Conservation (phyloP, 2,329 filamentous ascomycete genomes). For the Clarireedia monteithiana region DNA sequence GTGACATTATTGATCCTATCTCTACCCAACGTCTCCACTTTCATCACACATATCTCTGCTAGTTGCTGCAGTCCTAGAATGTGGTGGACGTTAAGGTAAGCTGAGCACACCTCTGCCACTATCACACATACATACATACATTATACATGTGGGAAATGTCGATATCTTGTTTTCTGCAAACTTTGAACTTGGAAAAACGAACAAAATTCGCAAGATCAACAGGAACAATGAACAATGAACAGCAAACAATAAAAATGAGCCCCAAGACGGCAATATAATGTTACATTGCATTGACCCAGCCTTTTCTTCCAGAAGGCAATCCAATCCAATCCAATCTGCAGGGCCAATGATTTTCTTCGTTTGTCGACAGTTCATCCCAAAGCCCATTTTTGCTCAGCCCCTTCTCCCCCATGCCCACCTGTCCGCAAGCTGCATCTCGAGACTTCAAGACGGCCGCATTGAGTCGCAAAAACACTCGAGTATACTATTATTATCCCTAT, state of each 20-base stretch:
- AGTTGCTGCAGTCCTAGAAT: too few relatives aligned
- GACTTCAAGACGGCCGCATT: constrained; percentile 2
- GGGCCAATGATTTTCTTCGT: neutral
- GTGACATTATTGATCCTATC: constrained; percentile 1
- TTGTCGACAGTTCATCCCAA: constrained; percentile 2
- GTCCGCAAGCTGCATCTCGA: constrained; percentile 5
- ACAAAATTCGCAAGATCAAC: neutral
- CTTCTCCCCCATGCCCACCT: neutral
- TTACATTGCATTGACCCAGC: constrained; percentile 10
- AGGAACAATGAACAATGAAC: too few relatives aligned
- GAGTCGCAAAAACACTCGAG: neutral
- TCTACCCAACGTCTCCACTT: neutral
- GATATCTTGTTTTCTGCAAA: neutral
- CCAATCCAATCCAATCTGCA: neutral
- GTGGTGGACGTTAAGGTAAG: neutral
- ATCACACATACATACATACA: neutral
- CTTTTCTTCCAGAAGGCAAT: neutral
- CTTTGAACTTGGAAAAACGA: neutral
- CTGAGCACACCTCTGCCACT: neutral
- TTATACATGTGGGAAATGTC: neutral
- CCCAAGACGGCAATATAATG: neutral
- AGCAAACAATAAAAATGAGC: neutral
- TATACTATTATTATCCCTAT: constrained; percentile 11
- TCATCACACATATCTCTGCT: neutral
- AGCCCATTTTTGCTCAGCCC: constrained; percentile 6